Evolutionary conservation across 169 alveolate species (phyloP).

Genomic region (Plasmodium billcollinsi): DNA sequence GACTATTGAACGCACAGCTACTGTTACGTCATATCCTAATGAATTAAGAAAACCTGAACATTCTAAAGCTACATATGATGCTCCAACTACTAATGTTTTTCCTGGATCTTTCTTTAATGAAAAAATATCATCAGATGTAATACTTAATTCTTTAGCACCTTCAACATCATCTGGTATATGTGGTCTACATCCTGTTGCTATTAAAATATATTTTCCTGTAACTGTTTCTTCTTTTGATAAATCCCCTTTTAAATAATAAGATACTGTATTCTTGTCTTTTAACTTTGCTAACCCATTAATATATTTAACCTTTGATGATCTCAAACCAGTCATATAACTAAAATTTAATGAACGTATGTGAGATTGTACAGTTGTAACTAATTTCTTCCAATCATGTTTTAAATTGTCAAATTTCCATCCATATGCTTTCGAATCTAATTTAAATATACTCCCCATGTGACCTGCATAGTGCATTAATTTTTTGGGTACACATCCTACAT

Average conservation of each 20-base stretch:
- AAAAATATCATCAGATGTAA: constrained; percentile 98
- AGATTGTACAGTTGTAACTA: constrained; percentile 90
- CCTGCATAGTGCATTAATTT: constrained; percentile 98
- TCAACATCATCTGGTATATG: constrained; percentile 90
- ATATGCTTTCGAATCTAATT: constrained; percentile 36
- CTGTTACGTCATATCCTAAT: constrained; percentile 94
- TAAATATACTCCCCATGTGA: constrained; percentile 82
- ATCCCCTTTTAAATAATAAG: constrained; percentile 82
- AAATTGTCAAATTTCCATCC: constrained; percentile 76
- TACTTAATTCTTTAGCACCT: constrained; percentile 93
- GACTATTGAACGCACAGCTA: constrained; percentile 93
- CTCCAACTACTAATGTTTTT: constrained; percentile 97
- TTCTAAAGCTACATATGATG: constrained; percentile 97
- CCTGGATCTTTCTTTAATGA: constrained; percentile 93
- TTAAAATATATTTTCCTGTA: constrained; percentile 91
- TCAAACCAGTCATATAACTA: constrained; percentile 93
- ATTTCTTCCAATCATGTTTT: constrained; percentile 90
- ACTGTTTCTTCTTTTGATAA: constrained; percentile 80
- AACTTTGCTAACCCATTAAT: constrained; percentile 90
- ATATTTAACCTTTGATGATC: constrained; percentile 88
- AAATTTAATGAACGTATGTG: constrained; percentile 94
- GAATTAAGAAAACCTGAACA: constrained; percentile 98
- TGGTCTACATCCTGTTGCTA: constrained; percentile 98
- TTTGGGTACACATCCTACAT: constrained; percentile 99
- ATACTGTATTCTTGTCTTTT: constrained; percentile 69